These are phyloP conservation scores for Leccinum olivaceopallidum DNA, from an alignment of 768 basidiomycete genomes.

Conservation along the genomic window DNA sequence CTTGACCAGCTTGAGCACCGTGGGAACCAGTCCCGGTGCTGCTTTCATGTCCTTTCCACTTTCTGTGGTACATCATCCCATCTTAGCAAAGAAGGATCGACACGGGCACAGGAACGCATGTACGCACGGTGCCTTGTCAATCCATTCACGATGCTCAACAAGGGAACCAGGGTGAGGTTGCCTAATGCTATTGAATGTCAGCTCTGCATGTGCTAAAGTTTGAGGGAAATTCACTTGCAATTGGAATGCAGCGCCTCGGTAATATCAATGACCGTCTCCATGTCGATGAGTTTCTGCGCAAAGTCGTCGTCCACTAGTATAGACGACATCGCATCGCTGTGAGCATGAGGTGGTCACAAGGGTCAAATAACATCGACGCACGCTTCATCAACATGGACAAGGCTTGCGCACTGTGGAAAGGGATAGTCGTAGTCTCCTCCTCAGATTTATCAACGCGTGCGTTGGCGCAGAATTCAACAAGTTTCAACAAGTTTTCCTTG, in stretches of 20 bases:
- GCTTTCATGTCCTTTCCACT: constrained; percentile 4
- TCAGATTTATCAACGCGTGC: constrained; percentile 4
- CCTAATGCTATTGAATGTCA: constrained; percentile 17
- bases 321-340: constrained; percentile 4
- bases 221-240: constrained; percentile 10
- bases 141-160: constrained; percentile 19
- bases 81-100: not conserved
- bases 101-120: not conserved
- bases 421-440: constrained; percentile 20
- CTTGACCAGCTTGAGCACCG: constrained; percentile 21
- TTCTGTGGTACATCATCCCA: not conserved
- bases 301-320: constrained; percentile 15
- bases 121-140: constrained; percentile 18
- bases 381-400: constrained; percentile 28
- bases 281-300: constrained; percentile 15
- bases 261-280: constrained; percentile 19
- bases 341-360: not conserved
- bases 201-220: not conserved
- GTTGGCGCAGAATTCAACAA: constrained; percentile 24
- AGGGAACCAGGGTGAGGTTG: constrained; percentile 22
- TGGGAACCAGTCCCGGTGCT: constrained; percentile 5
- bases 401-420: constrained; percentile 30
- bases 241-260: constrained; percentile 14
- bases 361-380: constrained; percentile 2
- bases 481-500: constrained; percentile 17